Evolutionary conservation across 164 flowering plant species (phyloP).

Genomic region (Hamamelis virginiana): DNA sequence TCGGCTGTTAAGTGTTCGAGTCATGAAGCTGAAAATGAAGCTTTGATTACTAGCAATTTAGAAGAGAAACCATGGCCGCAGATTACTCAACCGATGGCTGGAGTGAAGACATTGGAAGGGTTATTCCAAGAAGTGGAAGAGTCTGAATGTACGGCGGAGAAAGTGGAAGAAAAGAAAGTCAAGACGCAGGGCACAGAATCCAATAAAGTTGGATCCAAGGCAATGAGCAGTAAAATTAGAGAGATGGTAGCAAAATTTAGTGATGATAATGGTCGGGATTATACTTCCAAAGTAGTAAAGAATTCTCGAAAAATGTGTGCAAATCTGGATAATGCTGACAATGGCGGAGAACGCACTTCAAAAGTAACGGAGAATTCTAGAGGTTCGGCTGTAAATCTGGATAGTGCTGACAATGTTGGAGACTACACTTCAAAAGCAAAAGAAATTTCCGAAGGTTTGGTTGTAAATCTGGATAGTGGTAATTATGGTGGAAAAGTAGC

Average conservation of each 20-base stretch:
- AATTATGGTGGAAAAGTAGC: no score
- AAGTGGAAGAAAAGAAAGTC: constrained; percentile 29
- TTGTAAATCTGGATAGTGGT: no score
- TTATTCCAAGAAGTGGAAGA: constrained; percentile 21
- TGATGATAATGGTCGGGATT: constrained; percentile 1
- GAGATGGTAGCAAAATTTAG: neutral
- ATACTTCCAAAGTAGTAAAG: neutral
- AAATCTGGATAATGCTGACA: neutral
- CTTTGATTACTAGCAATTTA: neutral
- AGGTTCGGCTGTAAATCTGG: no score
- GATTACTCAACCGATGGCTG: neutral
- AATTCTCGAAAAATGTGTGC: constrained; percentile 7
- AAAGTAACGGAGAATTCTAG: no score
- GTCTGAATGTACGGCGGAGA: constrained; percentile 12
- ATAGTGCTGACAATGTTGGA: no score
- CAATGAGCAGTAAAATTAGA: constrained; percentile 5
- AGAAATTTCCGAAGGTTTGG: no score
- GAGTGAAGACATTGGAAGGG: constrained; percentile 18
- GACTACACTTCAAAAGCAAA: no score
- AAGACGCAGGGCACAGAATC: constrained; percentile 15
- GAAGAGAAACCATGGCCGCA: constrained; percentile 15
- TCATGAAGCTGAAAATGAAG: neutral
- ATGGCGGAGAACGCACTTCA: no score
- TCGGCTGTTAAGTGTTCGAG: constrained; percentile 2
- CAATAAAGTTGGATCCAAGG: constrained; percentile 39